Evolutionary conservation across 805 yeast species (phyloP), one percentile per base, ranked within the genome.

Genomic region (Kodamaea hsintzibuensis): DNA sequence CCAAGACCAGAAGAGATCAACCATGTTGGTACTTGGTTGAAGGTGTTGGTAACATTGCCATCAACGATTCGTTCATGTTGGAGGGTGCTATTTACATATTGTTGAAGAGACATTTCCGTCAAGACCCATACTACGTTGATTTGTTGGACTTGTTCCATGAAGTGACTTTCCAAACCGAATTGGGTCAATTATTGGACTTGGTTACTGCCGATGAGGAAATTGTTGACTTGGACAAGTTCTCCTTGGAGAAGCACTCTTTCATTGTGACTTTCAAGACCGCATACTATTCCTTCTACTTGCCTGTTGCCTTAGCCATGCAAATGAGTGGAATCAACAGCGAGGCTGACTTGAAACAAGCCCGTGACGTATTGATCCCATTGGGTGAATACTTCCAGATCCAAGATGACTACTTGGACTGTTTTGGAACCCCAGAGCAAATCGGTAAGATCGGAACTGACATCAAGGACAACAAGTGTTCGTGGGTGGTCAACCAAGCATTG

Each of bases 381-480:
- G 99, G 99, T 55, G 98, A 95, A 73, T 95, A 95, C 72, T 95
- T 95, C 86, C 99, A 95, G 79, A 90, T 95, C 62, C 99, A 95
- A 77, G 99, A 95, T 70, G 99, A 95, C 72, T 95, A 81, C 77
- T 82, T 95, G 61, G 99, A 95, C 74, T 90, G 97, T 73, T 95
- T 90, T 68, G 99, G 99, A 60, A 91, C 93, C 64, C 97, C 99
- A 43, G 96, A 89, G 68, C 91, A 93, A 66, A 95, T 92, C 67
- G 99, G 99, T 59, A 95, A 95, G 80, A 91, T 95, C 62, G 99
- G 99, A 62, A 95, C 99, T 56, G 99, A 95, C 71, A 95, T 95
- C 68, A 89, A 89, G 77, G 99, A 95, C 75, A 95, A 95, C 83
- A 95, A 95, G 75, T 95, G 99, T 74, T 89, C 97, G 44, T 95